Evolutionary conservation across 83 land plant genomes (phyloP), one percentile per base, ranked within the genome.

Genomic region (Picea mariana): DNA sequence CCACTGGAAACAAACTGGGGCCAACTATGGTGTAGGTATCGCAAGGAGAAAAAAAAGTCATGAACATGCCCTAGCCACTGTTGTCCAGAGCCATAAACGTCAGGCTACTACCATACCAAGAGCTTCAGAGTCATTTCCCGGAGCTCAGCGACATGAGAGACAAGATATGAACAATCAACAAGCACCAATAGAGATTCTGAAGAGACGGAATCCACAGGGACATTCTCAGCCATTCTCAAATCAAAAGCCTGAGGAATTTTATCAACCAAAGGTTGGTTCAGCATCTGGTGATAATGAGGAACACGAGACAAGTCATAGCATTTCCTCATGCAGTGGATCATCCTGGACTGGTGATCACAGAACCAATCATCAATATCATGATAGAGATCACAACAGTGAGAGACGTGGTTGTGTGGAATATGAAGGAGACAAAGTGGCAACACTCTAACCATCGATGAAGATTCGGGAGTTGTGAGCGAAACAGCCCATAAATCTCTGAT

Each of bases 1-100:
- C 52, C 75, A 71, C 20, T 71, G 52, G 75, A 42, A 71, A 20
- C 52, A 71, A 71, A 40, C 44, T 71, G 75, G 52, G 49, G 2
- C 52, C 9, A 20, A 42, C 21, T 8, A 21, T 11, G 15, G 75
- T 38, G 38, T 8, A 18, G 75, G 75, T 40, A 42, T 42, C 6
- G 6, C 11, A 17, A 18, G n/a, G 27, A 18, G 11, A 38, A 38
- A 7, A 9, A 49, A 69, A 38, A 1, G 75, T 20, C 13, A 38
- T 71, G 75, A 40, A 71, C 52, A 71, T 7, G 0, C 75, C 18
- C 49, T 5, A 17, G 8, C 75, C 40, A 47, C 44, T 71, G 5
- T 40, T 18, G 23, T 20, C 21, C 21, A 40, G 21, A 20, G n/a
- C 6, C 17, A 21, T 40, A 71, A 38, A 40, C 52, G 18, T 11